Conservation (phyloP, 2,329 filamentous ascomycete species). For the Dothistroma septosporum region DNA sequence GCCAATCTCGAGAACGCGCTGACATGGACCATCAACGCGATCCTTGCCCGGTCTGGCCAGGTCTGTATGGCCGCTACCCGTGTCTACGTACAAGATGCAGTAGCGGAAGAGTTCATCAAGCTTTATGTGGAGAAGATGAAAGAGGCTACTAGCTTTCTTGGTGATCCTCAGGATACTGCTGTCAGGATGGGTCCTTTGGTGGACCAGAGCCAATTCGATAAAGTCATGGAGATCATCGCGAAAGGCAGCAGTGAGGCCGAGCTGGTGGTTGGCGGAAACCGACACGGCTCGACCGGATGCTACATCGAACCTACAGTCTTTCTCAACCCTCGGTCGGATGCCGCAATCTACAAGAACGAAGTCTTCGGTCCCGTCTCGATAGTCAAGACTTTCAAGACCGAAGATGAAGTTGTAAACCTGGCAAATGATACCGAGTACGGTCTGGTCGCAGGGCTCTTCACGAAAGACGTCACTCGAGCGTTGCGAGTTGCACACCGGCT, state of each 20-base stretch:
- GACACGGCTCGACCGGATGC: slow-evolving; percentile 30
- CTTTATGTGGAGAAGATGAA: slow-evolving; percentile 45
- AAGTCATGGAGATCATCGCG: slow-evolving; percentile 35
- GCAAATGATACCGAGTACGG: slow-evolving; percentile 41
- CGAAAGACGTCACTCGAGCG: slow-evolving; percentile 37
- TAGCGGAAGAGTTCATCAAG: slow-evolving; percentile 42
- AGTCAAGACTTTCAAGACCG: slow-evolving; percentile 36
- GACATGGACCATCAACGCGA: slow-evolving; percentile 39
- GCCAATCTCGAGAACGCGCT: slow-evolving; percentile 46
- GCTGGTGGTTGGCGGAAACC: slow-evolving; percentile 19
- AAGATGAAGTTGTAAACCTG: slow-evolving; percentile 35
- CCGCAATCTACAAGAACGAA: slow-evolving; percentile 36
- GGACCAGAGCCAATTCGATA: slow-evolving; percentile 54
- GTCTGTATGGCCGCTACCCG: slow-evolving; percentile 52
- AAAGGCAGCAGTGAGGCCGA: slow-evolving; percentile 15
- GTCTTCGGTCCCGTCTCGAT: slow-evolving; percentile 38
- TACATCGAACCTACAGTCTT: slow-evolving; percentile 48
- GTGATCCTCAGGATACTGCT: slow-evolving; percentile 43
- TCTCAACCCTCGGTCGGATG: slow-evolving; percentile 37
- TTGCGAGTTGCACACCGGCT: slow-evolving; percentile 39
- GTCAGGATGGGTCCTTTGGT: slow-evolving; percentile 52
- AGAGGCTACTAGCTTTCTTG: slow-evolving; percentile 29
- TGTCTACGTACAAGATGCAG: slow-evolving; percentile 53
- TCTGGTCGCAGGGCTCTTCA: slow-evolving; percentile 37
- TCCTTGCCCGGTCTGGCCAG: slow-evolving; percentile 52